Base-by-base conservation (phyloP, 108 stramenopile species). In the Nitzschia sp. region DNA sequence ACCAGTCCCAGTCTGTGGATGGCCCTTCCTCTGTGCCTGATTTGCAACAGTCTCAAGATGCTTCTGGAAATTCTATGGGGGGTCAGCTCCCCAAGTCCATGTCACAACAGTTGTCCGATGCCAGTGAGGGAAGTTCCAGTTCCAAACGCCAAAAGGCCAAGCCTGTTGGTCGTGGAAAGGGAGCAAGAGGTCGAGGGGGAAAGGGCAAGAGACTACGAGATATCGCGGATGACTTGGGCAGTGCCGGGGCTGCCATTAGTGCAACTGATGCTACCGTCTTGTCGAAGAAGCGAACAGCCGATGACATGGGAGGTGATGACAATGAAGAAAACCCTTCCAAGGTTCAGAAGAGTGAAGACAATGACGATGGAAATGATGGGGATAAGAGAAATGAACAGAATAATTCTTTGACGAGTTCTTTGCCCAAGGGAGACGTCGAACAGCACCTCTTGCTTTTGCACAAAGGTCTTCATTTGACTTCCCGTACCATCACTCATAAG, bases 361-460 rank as follows among this genome's bases (percentile, higher is more conserved):
- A 59, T 15, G 62, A 55, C 34, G 46, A 8, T 37, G 40, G 19
- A 34, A 15, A 60, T 38, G 43, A 22, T 9, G 51, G 21, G 19
- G 25, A 57, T 57, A 44, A 63, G 29, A 14, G 51, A 9, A 63
- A 43, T 26, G 64, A 70, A 37, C 51, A 40, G 20, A 60, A 62
- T 17, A 11, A 14, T 11, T 83, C 80, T 55, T 70, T 92, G 53
- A 64, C 84, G 22, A 80, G 53, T 26, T 71, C 88, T 0, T 84
- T 95, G 79, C 73, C 85, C 7, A 74, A 63, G 17, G 69, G 75
- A 53, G 87, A 87, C 41, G 69, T 95, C 21, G 82, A 90, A 60
- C 61, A 83, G 46, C 92, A 93, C 70, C 77, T 95, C 22, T 77
- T 87, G 51, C 86, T 92, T 21, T 70, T 97, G 17, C 74, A 87